Evolutionary conservation across 495 filamentous ascomycete species (phyloP), one percentile per base, ranked within the genome.

Genomic region (Xylona heveae): DNA sequence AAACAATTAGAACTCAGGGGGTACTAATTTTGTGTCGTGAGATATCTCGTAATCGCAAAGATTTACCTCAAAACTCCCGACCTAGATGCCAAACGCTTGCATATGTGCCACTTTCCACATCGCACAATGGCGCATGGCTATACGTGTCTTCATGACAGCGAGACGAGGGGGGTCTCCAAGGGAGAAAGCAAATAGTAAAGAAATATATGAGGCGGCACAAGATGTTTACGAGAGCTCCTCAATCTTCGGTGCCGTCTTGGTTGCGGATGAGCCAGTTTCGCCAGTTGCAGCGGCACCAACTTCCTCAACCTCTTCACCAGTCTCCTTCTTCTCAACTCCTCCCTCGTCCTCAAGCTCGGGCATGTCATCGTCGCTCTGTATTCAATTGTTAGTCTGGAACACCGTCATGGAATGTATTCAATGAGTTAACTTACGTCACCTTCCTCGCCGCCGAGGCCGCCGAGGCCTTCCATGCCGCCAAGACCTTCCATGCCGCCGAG

Each of bases 341-440:
- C 61, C 61, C 34, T 68, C 64, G 21, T 45, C 49, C 35, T 55
- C 55, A 6, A 73, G 62, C 38, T 61, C 68, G 24, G 71, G 67
- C 54, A 72, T 64, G 2, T 71, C 70, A 8, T 74, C 59, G 39
- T 62, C 66, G 31, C 58, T 59, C 30, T 62, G 42, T 38, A n/a
- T 43, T 49, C 42, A 51, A 49, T 19, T 53, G 54, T 20, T 57
- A 58, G 28, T 60, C 54, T 3, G 48, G 49, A 28, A 45, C 38
- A 0, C 52, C 68, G 12, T 64, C 62, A 1, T 74, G 8, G 23
- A 25, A 25, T 13, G 23, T 25, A 7, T 8, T 8, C 8, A 25
- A 12, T 32, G 8, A 32, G 19, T 12, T 7, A 30, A 25, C 25
- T 23, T 33, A 33, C 71, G 0, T 71, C 73, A 1, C 64, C 66